Evolutionary conservation across 768 basidiomycete species (phyloP).

Genomic region (Serpula lacrymans): DNA sequence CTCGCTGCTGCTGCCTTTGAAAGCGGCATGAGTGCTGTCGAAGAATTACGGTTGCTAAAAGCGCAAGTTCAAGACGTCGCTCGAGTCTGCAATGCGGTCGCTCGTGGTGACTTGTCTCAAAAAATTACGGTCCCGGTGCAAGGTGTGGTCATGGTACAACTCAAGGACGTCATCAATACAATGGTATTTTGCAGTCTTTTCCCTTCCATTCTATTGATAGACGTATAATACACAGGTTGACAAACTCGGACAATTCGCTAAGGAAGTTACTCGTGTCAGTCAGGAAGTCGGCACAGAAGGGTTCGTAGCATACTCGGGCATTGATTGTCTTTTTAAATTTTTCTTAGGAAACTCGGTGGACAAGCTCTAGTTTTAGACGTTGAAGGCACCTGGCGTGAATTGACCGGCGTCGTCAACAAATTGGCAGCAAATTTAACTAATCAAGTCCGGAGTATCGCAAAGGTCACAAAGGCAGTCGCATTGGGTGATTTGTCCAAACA

Average conservation of each 20-base stretch:
- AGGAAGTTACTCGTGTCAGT: slow-evolving; percentile 83
- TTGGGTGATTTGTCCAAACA: slow-evolving; percentile 85
- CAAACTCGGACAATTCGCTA: slow-evolving; percentile 82
- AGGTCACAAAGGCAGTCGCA: slow-evolving; percentile 75
- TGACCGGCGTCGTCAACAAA: slow-evolving; percentile 82
- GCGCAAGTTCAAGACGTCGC: slow-evolving; percentile 84
- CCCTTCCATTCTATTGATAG: too few relatives aligned
- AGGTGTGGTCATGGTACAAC: slow-evolving; percentile 75
- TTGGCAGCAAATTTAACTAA: slow-evolving; percentile 72
- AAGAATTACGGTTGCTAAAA: slow-evolving; percentile 76
- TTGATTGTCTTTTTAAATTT: slow-evolving; percentile 26
- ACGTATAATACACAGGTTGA: too few relatives aligned
- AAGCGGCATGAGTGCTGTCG: slow-evolving; percentile 64
- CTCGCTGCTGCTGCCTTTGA: slow-evolving; percentile 54
- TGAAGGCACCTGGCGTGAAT: slow-evolving; percentile 86
- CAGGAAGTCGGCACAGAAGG: slow-evolving; percentile 85
- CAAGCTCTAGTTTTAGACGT: slow-evolving; percentile 85
- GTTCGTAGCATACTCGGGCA: slow-evolving; percentile 36
- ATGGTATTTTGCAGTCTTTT: slow-evolving; percentile 38
- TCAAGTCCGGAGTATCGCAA: slow-evolving; percentile 55
- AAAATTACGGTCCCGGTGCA: slow-evolving; percentile 79
- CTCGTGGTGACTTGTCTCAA: slow-evolving; percentile 69
- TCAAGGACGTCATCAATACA: slow-evolving; percentile 75
- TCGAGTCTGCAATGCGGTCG: slow-evolving; percentile 78
- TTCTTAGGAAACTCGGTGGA: slow-evolving; percentile 68